Evolutionary conservation across 2,329 filamentous ascomycete species (phyloP), one percentile per base, ranked within the genome.

Genomic region (Exophiala sideris): DNA sequence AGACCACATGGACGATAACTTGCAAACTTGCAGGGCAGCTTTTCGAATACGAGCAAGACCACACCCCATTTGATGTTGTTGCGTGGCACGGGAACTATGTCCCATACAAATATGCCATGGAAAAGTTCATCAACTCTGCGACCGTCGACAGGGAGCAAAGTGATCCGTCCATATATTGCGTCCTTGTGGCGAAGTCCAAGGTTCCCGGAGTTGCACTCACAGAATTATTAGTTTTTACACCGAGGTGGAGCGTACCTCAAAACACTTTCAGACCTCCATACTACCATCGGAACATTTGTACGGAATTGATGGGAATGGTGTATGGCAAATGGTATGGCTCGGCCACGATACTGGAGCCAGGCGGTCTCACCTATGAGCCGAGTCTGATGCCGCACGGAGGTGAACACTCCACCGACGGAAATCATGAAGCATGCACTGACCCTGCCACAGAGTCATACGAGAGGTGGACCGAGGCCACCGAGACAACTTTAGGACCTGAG

Each of bases 21-120:
- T 79, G 79, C 62, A 88, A 88, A 64, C 79, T 87, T 41, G 76
- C 76, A 1, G 84, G 84, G 1, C 76, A 78, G 40, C 78, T 86
- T 35, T 86, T 85, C 65, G 73, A 71, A n/a, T 82, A 79, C 50
- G 76, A 75, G 18, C 85, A 88, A 64, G 74, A 73, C 16, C 84
- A 88, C 65, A 83, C 78, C 2, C 85, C 85, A 0, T 88, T 87
- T 64, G 85, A 88, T 60, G 84, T 87, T 1, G 82, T 87, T 0
- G 84, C 83, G 2, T 87, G 85, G 85, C 85, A 87, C 62, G 85
- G 85, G 12, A 83, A 81, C 53, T 86, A 86, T 61, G 69, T 66
- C 0, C 69, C 69, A 3, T 71, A 69, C 59, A 73, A 73, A 60
- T 73, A 73, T 47, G 69, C 68, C 14, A 48, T 73, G 57, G 70